Conservation (phyloP, 768 basidiomycete genomes). For the Coprinopsis strossmayeri region DNA sequence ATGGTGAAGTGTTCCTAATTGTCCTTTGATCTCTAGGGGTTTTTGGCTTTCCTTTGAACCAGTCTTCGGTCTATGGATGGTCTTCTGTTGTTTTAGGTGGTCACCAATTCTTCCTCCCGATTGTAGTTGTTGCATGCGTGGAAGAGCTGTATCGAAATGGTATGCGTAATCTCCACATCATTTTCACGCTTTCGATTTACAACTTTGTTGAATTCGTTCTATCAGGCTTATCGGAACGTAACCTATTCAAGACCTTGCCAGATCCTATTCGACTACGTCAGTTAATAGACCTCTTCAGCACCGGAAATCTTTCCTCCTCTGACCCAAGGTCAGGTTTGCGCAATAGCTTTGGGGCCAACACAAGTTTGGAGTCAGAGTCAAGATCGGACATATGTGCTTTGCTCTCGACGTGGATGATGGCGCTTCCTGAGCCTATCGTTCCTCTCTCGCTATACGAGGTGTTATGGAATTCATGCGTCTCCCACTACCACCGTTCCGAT, state of each 20-base stretch:
- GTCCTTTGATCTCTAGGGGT: too few species aligned
- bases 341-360: conserved; percentile 20
- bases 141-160: conserved; percentile 37
- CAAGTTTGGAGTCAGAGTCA: conserved; percentile 28
- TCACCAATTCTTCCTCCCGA: conserved; percentile 31
- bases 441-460: conserved; percentile 26
- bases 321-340: conserved; percentile 12
- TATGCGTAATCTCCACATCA: conserved; percentile 12
- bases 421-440: conserved; percentile 29
- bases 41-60: not conserved
- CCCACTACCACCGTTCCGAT: not conserved
- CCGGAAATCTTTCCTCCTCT: conserved; percentile 16
- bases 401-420: conserved; percentile 32
- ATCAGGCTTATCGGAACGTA: conserved; percentile 26
- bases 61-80: not conserved
- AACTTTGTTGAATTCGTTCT: not conserved
- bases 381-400: conserved; percentile 35
- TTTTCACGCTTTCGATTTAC: too few species aligned
- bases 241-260: conserved; percentile 27
- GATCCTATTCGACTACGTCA: conserved; percentile 29
- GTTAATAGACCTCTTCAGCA: conserved; percentile 32
- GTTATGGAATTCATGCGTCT: conserved; percentile 16
- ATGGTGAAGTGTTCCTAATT: too few species aligned
- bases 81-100: conserved; percentile 16
- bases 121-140: conserved; percentile 32